Percentiles rank a stretch among this genome's conserved stretches.
These are phyloP conservation scores for Hirsutella minnesotensis DNA, from an alignment of 2,329 filamentous ascomycete species.

Conservation along the genomic window DNA sequence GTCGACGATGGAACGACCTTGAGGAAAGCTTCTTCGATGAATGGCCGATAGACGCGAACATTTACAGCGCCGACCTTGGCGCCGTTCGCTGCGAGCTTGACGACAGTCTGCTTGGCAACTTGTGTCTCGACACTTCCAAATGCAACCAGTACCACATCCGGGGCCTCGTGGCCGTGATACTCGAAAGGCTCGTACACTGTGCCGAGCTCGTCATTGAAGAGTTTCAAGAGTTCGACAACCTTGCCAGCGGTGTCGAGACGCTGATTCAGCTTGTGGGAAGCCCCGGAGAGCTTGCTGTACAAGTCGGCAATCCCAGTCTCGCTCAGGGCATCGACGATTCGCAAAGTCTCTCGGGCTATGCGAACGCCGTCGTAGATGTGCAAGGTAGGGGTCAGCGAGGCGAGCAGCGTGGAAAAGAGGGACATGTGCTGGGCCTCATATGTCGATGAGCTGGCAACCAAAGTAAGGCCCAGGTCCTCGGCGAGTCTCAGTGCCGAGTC, in stretches of 20 bases:
- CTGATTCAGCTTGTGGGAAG: slow-evolving; percentile 50
- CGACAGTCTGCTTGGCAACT: slow-evolving; percentile 69
- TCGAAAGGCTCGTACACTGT: slow-evolving; percentile 91
- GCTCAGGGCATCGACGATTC: slow-evolving; percentile 72
- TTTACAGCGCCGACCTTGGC: slow-evolving; percentile 78
- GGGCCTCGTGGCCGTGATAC: slow-evolving; percentile 72
- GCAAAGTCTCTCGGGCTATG: slow-evolving; percentile 69
- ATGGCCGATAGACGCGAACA: slow-evolving; percentile 88
- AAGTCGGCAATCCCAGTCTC: slow-evolving; percentile 55
- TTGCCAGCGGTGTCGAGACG: slow-evolving; percentile 64
- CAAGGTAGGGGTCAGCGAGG: slow-evolving; percentile 67
- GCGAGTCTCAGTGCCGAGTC: slow-evolving; percentile 65
- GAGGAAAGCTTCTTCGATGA: slow-evolving; percentile 89
- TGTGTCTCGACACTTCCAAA: slow-evolving; percentile 90
- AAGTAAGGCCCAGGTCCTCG: slow-evolving; percentile 79
- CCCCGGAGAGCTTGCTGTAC: slow-evolving; percentile 55
- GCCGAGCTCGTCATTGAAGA: slow-evolving; percentile 82
- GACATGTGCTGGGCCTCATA: slow-evolving; percentile 95
- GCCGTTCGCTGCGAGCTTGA: slow-evolving; percentile 58
- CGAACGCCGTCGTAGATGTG: slow-evolving; percentile 83
- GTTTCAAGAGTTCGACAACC: slow-evolving; percentile 55
- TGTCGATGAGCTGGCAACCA: slow-evolving; percentile 74
- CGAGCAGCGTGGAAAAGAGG: slow-evolving; percentile 72
- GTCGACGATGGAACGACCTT: slow-evolving; percentile 65
- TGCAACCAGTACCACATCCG: slow-evolving; percentile 76